Evolutionary conservation across 2,329 filamentous ascomycete species (phyloP), one percentile per base, ranked within the genome.

Genomic region (Botrytis medusae): DNA sequence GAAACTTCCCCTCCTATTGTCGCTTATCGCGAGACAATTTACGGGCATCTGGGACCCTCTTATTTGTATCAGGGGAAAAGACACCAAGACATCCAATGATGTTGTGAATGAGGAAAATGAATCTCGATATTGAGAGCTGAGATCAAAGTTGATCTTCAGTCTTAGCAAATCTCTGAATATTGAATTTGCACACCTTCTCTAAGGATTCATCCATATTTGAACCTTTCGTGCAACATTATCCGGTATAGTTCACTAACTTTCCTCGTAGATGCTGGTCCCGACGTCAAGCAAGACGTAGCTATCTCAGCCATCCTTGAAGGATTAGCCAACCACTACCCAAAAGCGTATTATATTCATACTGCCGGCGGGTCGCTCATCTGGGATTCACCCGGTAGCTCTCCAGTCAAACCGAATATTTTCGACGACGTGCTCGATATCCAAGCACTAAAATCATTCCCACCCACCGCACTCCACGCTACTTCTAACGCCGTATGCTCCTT

Each of bases 341-440:
- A 76, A 69, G 60, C 71, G 12, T 72, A 73, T 63, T 76, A 76
- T 29, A 75, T 76, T 32, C 74, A 73, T 59, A 76, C 72, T 10
- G 69, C 73, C 22, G 72, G 74, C 1, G 69, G 46, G 3, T 72
- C 72, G 9, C 62, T 74, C 18, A 73, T 75, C 20, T 76, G 70
- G 72, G 73, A 77, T 37, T 32, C 65, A 14, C 70, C 74, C 42
- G 61, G 75, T 42, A 73, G 72, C 5, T 74, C 75, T 4, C 74
- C 72, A 34, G 14, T 51, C 5, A 64, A 68, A 7, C 29, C 9
- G 2, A 71, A 62, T 60, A 44, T 75, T 2, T 76, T 72, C 67
- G 74, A 76, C 32, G 74, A 75, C 73, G 57, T 76, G 20, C 67
- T 18, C 22, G 75, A 75, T 48, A 74, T 76, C 8, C 29, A 74